These are phyloP conservation scores for Penicillium palitans DNA, from an alignment of 2,329 filamentous ascomycete species.

Conservation along the genomic window DNA sequence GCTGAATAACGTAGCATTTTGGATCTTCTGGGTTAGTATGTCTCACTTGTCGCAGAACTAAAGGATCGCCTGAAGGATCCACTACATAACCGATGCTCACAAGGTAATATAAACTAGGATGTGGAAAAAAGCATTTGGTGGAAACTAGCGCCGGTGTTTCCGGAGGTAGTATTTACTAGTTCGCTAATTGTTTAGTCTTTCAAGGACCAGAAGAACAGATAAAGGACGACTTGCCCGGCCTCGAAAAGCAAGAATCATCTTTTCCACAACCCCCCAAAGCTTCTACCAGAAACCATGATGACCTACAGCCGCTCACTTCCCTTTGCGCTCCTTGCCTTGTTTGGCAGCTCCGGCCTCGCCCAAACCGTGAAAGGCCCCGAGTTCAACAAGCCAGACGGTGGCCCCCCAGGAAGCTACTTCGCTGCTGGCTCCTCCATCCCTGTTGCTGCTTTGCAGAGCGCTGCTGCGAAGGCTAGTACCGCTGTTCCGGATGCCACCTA, in stretches of 20 bases:
- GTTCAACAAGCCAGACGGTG: constrained; percentile 24
- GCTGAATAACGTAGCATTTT: neutral
- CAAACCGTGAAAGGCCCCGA: constrained; percentile 24
- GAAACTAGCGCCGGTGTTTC: neutral
- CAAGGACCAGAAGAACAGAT: neutral
- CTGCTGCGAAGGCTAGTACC: constrained; percentile 24
- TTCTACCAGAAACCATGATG: neutral
- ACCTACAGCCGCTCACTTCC: constrained; percentile 8
- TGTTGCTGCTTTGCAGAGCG: constrained; percentile 26
- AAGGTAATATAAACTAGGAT: neutral
- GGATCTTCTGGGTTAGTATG: neutral
- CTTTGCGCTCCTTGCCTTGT: constrained; percentile 5
- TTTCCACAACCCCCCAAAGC: neutral
- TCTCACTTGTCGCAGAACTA: neutral
- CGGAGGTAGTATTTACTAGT: neutral
- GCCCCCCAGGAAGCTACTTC: constrained; percentile 30
- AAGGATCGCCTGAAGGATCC: neutral
- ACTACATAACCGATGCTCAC: neutral
- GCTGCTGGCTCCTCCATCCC: constrained; percentile 27
- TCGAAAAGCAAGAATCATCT: neutral
- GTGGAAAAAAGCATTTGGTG: neutral
- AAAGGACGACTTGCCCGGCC: neutral
- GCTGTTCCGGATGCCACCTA: constrained; percentile 30
- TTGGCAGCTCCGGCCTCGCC: constrained; percentile 2
- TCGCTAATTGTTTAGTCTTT: neutral